Evolutionary conservation across 352 stramenopile species (phyloP), one percentile per base, ranked within the genome.

Genomic region (Aphanomyces invadans): DNA sequence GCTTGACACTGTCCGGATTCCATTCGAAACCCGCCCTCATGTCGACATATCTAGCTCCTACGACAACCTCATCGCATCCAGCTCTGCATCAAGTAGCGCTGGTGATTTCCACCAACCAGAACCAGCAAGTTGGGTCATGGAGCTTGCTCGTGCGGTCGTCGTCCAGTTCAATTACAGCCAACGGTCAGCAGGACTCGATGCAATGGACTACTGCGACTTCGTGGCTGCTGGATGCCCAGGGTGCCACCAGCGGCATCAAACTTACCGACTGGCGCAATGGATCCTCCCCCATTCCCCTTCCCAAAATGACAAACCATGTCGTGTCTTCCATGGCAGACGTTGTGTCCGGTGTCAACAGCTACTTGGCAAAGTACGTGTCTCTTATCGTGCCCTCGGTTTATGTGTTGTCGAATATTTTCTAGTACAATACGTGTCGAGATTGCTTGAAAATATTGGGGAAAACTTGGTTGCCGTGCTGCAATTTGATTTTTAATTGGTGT

Each of bases 281-380:
- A 12, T 28, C 53, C 19, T n/a, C 29, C 7, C 36, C 36, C 7
- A 21, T 28, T 46, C 3, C 3, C 12, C 25, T 62, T 28, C 53
- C 53, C 0, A 28, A n/a, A n/a, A 62, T 62, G 53, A 62, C 79
- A 36, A 75, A 79, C 0, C 74, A 78, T n/a, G 78, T 97, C 19
- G 86, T 97, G 3, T 82, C 88, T 68, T 85, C 78, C 12, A 74
- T 87, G 44, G 76, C 80, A 5, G 77, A 86, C 23, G 95, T 90
- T 5, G 95, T 97, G 66, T 73, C 79, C 4, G 80, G 76, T 3
- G 88, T 92, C 2, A 97, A 97, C 73, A 83, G 89, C 12, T 76
- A 83, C 4, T 74, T 99, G 12, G 87, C 83, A 59, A 96, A 95
- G 62, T 88, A 83, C 59, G 83, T 83, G 2, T 12, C 15, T 54